phyloP scores from a whole-genome alignment of 192 early-diverging fungal genomes.

The Helicostylum pulchrum region DNA sequence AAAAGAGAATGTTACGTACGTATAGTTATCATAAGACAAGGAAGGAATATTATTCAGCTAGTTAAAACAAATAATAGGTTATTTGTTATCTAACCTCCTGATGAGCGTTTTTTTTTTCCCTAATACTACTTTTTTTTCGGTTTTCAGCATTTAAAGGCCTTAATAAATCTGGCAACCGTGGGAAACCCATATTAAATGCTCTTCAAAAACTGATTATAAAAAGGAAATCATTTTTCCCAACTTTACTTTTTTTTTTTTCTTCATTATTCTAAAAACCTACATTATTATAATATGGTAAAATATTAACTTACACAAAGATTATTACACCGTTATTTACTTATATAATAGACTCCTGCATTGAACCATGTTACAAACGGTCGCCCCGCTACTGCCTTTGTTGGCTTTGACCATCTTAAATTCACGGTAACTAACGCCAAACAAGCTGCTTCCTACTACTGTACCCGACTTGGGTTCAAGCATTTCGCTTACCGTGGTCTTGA shows the following conservation, averaged over 20 bases:
- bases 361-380: constrained; percentile 10
- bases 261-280: neutral
- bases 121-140: neutral
- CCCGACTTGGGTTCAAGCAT: constrained; percentile 90
- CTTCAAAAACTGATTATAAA: neutral
- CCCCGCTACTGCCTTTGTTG: constrained; percentile 42
- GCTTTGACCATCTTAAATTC: constrained; percentile 81
- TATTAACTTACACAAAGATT: neutral
- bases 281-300: neutral
- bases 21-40: too few species aligned
- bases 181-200: neutral
- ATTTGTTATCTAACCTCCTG: too few species aligned
- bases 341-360: constrained; percentile 7
- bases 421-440: constrained; percentile 94
- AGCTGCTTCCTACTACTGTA: constrained; percentile 91
- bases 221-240: neutral
- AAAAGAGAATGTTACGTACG: too few species aligned
- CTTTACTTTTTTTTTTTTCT: neutral
- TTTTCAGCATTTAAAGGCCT: neutral
- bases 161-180: constrained; percentile 13
- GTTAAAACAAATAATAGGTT: too few species aligned
- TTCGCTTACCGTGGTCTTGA: constrained; percentile 95
- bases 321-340: neutral
- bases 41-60: too few species aligned
- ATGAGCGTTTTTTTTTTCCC: too few species aligned